phyloP scores from a whole-genome alignment of 345 rosid genomes.

The Eucalyptus polybractea region DNA sequence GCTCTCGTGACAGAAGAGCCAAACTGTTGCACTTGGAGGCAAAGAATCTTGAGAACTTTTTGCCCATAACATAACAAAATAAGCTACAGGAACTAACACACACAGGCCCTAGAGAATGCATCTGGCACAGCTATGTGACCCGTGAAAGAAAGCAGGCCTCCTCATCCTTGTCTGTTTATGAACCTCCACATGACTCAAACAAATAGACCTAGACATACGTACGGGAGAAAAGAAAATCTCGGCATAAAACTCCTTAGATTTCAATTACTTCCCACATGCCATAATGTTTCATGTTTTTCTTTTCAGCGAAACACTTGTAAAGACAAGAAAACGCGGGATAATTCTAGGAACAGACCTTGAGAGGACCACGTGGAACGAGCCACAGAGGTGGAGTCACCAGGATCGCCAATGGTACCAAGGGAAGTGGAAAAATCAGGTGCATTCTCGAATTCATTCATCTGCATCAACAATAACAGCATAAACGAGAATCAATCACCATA shows the following conservation, averaged over 20 bases:
- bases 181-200: conserved; percentile 1
- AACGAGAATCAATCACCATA: neutral
- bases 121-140: conserved; percentile 1
- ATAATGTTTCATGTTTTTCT: neutral
- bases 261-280: neutral
- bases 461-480: neutral
- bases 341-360: conserved; percentile 21
- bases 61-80: neutral
- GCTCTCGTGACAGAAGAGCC: conserved; percentile 48
- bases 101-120: neutral
- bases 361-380: conserved; percentile 59
- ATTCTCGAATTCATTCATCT: conserved; percentile 77
- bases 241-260: neutral
- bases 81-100: neutral
- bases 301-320: neutral
- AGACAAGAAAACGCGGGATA: neutral
- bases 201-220: neutral
- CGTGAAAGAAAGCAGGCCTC: conserved; percentile 5
- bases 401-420: conserved; percentile 18
- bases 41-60: conserved; percentile 12
- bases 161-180: conserved; percentile 14
- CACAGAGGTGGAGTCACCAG: conserved; percentile 40
- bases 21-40: conserved; percentile 12
- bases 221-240: neutral
- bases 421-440: conserved; percentile 61